Evolutionary conservation across 768 basidiomycete species (phyloP), one percentile per base, ranked within the genome.

Genomic region (Leccinum barrowsii): DNA sequence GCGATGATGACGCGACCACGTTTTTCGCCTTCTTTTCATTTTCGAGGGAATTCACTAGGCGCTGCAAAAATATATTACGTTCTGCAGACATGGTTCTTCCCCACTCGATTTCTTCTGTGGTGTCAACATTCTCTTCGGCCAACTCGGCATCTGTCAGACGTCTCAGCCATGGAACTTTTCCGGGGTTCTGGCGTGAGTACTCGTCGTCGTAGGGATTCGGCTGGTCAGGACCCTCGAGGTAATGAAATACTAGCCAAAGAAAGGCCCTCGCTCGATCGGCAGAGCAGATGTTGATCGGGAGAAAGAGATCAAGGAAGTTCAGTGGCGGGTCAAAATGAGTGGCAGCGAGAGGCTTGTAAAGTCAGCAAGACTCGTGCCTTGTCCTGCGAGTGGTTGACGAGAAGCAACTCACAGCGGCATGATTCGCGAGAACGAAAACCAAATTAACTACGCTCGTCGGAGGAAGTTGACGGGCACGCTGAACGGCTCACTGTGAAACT

Each of bases 401-500:
- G 34, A 51, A 11, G 49, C 13, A 32, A 79, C 83, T 69, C 74
- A 93, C 90, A 30, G 84, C 81, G 50, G 89, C 85, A 65, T 92
- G 89, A 65, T 85, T 88, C 28, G 89, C 82, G 49, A 95, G 79
- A 47, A 92, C 84, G 67, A 95, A 95, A 50, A 95, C 82, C 48
- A 94, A 77, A 70, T 94, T 93, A 55, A 92, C 89, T 19, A 94
- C 82, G 61, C 88, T 92, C 10, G 94, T 94, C 10, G 93, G 85
- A 50, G 94, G 94, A 24, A 80, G 77, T 57, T 81, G 75, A 30
- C 84, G 85, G 50, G 77, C 74, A 68, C 77, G 81, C 87, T 89
- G 64, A 21, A 50, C 1, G 26, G 17, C 40, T 5, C 7, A 42
- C 37, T 56, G 26, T 60, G 32, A 55, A 50, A 52, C 42, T 59